phyloP scores from a whole-genome alignment of 1,139 yeast genomes.

The Lodderomyces parapsilosis region DNA sequence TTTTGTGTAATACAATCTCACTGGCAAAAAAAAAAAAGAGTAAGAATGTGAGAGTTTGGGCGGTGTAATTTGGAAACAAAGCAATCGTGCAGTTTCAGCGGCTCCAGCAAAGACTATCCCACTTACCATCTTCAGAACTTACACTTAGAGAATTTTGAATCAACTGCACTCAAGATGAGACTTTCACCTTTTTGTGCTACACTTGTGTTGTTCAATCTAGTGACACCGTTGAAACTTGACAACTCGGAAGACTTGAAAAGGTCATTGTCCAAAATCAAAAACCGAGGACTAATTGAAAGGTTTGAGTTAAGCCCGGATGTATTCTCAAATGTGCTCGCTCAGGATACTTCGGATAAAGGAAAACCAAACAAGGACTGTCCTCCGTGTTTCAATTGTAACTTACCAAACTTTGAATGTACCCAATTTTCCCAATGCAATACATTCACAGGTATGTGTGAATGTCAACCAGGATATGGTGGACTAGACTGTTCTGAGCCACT shows the following conservation, averaged over 20 bases:
- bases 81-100: too few relatives aligned
- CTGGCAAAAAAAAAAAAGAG: not conserved
- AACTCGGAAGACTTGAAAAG: conserved; percentile 1
- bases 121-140: too few relatives aligned
- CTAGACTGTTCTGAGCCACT: conserved; percentile 86
- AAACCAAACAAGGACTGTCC: conserved; percentile 54
- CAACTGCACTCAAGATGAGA: not conserved
- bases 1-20: not conserved
- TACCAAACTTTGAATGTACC: conserved; percentile 86
- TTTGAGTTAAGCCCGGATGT: not conserved
- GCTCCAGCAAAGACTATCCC: too few relatives aligned
- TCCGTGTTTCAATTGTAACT: conserved; percentile 90
- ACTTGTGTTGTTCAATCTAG: not conserved
- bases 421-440: conserved; percentile 87
- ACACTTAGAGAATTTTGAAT: too few relatives aligned
- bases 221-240: not conserved
- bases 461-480: conserved; percentile 92
- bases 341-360: conserved; percentile 9
- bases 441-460: conserved; percentile 87
- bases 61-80: too few relatives aligned
- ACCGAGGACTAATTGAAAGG: not conserved
- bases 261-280: not conserved
- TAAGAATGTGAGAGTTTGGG: too few relatives aligned
- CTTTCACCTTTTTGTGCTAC: not conserved
- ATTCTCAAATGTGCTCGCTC: not conserved